Evolutionary conservation across 345 rosid species (phyloP).

Genomic region (Kernera saxatilis): DNA sequence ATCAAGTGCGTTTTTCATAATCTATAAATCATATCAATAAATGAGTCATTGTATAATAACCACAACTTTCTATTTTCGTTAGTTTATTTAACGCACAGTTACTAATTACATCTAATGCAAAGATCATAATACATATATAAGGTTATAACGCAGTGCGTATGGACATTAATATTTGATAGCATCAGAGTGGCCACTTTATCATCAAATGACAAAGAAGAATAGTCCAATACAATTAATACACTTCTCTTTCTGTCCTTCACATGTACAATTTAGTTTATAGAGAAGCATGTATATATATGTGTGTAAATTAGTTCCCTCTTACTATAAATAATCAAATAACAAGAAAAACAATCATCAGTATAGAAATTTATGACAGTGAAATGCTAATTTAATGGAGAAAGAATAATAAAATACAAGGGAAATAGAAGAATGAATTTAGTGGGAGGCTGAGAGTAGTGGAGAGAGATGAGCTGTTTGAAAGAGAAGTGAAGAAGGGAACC

Average conservation of each 20-base stretch:
- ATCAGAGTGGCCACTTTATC: constrained; percentile 17
- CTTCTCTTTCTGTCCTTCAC: constrained; percentile 26
- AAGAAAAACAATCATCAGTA: constrained; percentile 14
- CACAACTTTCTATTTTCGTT: background rate
- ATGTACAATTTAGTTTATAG: constrained; percentile 12
- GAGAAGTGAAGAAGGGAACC: constrained; percentile 33
- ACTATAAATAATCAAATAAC: constrained; percentile 8
- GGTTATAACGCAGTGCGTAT: background rate
- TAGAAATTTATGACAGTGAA: constrained; percentile 2
- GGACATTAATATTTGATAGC: constrained; percentile 1
- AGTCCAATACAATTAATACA: constrained; percentile 19
- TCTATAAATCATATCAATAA: background rate
- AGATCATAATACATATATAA: background rate
- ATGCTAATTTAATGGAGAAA: background rate
- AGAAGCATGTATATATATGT: background rate
- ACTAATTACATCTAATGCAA: background rate
- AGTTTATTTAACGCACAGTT: background rate
- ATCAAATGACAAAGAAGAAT: constrained; percentile 25
- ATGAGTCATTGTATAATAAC: background rate
- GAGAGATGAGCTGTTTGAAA: constrained; percentile 34
- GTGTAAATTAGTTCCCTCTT: background rate
- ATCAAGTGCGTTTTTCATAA: background rate
- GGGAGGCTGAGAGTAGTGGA: constrained; percentile 36
- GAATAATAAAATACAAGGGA: constrained; percentile 11
- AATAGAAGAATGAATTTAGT: constrained; percentile 14